Conservation (phyloP, 768 basidiomycete species). For the Rhizopogon vesiculosus region DNA sequence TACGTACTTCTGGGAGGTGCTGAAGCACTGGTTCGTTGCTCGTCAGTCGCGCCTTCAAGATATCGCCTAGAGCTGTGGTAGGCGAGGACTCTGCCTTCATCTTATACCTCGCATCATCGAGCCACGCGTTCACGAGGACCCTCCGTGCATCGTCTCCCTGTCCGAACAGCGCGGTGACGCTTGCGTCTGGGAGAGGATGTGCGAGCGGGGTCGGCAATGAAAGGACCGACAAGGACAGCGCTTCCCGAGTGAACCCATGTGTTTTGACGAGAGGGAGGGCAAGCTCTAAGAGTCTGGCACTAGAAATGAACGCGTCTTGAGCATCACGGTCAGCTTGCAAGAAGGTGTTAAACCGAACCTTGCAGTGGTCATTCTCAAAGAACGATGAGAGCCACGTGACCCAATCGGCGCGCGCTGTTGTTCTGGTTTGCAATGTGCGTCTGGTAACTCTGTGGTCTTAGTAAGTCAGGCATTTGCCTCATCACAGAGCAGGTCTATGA, state of each 20-base stretch:
- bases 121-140: slow-evolving; percentile 68
- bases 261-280: slow-evolving; percentile 60
- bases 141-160: slow-evolving; percentile 59
- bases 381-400: background rate
- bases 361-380: background rate
- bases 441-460: no score
- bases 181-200: slow-evolving; percentile 62
- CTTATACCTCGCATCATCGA: slow-evolving; percentile 51
- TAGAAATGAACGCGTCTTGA: background rate
- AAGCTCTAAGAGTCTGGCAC: slow-evolving; percentile 44
- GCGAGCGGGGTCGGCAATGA: slow-evolving; percentile 42
- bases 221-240: slow-evolving; percentile 62
- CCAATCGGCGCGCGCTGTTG: background rate
- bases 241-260: slow-evolving; percentile 72
- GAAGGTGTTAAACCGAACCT: background rate
- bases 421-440: no score
- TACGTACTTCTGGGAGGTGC: slow-evolving; percentile 62
- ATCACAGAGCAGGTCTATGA: no score
- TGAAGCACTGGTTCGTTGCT: slow-evolving; percentile 65
- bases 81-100: slow-evolving; percentile 34
- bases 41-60: slow-evolving; percentile 51
- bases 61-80: slow-evolving; percentile 38
- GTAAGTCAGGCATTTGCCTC: no score
- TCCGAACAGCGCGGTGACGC: slow-evolving; percentile 73
- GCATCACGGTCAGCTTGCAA: background rate